Conservation (phyloP, 2,329 filamentous ascomycete species). For the Pleoardoris graminearum region DNA sequence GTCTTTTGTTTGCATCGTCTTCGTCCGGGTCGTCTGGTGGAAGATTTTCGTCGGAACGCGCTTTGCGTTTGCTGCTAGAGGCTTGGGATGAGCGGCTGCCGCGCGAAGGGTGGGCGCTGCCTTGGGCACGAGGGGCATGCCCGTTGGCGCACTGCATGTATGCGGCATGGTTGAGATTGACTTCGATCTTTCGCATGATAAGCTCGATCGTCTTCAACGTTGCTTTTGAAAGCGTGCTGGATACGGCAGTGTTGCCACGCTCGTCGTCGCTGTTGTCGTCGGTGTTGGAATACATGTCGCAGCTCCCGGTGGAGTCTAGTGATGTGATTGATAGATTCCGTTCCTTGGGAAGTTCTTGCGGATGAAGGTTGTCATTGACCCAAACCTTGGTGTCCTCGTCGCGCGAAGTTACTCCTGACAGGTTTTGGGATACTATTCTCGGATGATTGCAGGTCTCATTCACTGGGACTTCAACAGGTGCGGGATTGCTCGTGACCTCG, state of each 20-base stretch:
- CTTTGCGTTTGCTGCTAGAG: slow-evolving; percentile 29
- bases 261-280: slow-evolving; percentile 34
- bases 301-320: slow-evolving; percentile 32
- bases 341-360: slow-evolving; percentile 24
- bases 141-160: slow-evolving; percentile 28
- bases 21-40: slow-evolving; percentile 28
- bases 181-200: slow-evolving; percentile 34
- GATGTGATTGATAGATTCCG: slow-evolving; percentile 32
- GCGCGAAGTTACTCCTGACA: slow-evolving; percentile 6
- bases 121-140: slow-evolving; percentile 16
- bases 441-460: not conserved
- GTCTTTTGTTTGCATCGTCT: slow-evolving; percentile 29
- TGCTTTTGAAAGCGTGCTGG: slow-evolving; percentile 18
- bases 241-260: not conserved
- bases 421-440: not conserved
- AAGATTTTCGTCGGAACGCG: slow-evolving; percentile 21
- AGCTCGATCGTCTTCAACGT: slow-evolving; percentile 30
- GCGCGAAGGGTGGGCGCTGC: slow-evolving; percentile 4
- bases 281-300: slow-evolving; percentile 35
- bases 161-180: slow-evolving; percentile 29
- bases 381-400: slow-evolving; percentile 29
- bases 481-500: slow-evolving; percentile 13
- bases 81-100: slow-evolving; percentile 18
- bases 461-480: not conserved
- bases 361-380: slow-evolving; percentile 30